Evolutionary conservation across 2,329 filamentous ascomycete species (phyloP), one percentile per base, ranked within the genome.

Genomic region (Talaromyces sp.): DNA sequence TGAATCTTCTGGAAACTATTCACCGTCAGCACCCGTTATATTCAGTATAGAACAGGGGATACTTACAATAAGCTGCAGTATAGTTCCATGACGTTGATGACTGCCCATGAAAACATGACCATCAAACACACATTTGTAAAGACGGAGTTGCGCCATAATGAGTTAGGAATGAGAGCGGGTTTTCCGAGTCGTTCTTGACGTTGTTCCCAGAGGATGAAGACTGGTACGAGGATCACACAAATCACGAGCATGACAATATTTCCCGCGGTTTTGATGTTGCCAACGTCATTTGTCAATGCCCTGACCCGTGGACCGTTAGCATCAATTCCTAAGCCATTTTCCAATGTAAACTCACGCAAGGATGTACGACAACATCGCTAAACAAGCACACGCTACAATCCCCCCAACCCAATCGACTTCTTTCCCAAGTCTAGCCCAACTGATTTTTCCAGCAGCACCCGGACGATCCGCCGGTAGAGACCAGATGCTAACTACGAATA

Each of bases 331-430:
- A 31, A 31, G 27, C 27, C 27, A 31, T 31, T 31, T 31, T 6
- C 4, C 27, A 59, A 43, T 1, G 35, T 27, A 13, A 64, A 66
- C 60, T 68, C 47, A 64, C 60, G 73, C 73, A 2, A 75, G 66
- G n/a, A 82, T 76, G 68, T 85, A 85, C 1, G 80, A 81, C 3
- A 85, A 73, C 67, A 85, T 70, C 1, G 79, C 83, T 8, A 85
- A 70, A 37, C 76, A 79, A 2, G 75, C 70, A 66, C 79, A 82
- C 5, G 79, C 75, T 11, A 83, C 73, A 1, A 75, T 16, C 2
- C 78, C 80, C 0, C 82, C 83, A 47, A 82, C 69, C 83, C 82
- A 85, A 66, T 85, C 83, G 56, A 85, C 82, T 11, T 83, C 64
- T 10, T 56, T 59, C 3, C 59, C 33, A 41, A 65, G 41, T 10